Conservation (phyloP, 2,329 filamentous ascomycete genomes). For the Rutstroemia sp. region DNA sequence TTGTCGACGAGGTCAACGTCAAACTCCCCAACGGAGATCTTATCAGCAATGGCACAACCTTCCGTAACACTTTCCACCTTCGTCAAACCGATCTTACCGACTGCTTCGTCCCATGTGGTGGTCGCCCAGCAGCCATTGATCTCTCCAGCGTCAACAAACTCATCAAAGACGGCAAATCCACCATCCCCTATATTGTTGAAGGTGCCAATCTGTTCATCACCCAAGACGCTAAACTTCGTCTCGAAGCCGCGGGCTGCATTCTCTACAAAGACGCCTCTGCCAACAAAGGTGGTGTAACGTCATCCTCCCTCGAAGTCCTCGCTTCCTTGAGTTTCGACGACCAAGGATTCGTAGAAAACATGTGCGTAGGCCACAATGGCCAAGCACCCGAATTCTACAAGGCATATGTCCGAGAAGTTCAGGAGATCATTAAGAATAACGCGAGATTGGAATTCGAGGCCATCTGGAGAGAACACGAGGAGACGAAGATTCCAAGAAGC, state of each 20-base stretch:
- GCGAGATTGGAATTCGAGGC: constrained; percentile 93
- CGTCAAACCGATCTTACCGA: constrained; percentile 72
- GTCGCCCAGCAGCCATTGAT: constrained; percentile 93
- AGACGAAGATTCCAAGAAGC: constrained; percentile 71
- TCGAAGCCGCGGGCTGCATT: constrained; percentile 91
- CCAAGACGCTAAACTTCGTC: constrained; percentile 90
- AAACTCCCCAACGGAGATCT: constrained; percentile 82
- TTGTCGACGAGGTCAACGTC: constrained; percentile 85
- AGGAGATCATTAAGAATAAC: constrained; percentile 84
- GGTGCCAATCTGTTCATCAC: constrained; percentile 98
- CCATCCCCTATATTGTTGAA: constrained; percentile 92
- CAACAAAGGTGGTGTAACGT: constrained; percentile 98
- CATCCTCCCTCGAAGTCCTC: constrained; percentile 90
- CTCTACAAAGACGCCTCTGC: constrained; percentile 97
- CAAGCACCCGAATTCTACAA: constrained; percentile 85
- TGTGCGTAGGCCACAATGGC: constrained; percentile 78
- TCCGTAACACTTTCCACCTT: constrained; percentile 97
- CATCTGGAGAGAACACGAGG: constrained; percentile 90
- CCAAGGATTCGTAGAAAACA: constrained; percentile 77
- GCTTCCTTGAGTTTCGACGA: constrained; percentile 94
- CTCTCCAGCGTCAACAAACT: constrained; percentile 79
- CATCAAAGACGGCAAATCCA: constrained; percentile 81
- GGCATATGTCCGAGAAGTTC: constrained; percentile 85
- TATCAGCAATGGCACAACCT: constrained; percentile 83
- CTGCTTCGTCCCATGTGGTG: constrained; percentile 90